A percentile compares a stretch with the other conserved stretches of the same genome.
Evolutionary conservation across 495 filamentous ascomycete genomes (phyloP).

Genomic region (Podospora comata): DNA sequence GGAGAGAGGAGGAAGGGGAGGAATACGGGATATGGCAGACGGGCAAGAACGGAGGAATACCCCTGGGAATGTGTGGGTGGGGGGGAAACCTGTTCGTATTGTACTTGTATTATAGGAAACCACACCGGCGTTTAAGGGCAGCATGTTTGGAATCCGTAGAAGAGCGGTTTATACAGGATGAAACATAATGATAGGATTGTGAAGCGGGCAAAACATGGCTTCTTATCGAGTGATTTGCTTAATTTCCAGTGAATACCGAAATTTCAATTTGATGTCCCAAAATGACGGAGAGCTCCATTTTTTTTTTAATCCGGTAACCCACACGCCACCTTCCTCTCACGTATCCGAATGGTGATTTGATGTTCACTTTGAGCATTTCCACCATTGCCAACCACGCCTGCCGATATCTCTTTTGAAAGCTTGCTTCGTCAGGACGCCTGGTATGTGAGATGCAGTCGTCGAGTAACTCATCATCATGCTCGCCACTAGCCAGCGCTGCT

Average conservation of each 20-base stretch:
- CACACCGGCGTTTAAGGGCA: slow-evolving; percentile 24
- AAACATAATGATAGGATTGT: background rate
- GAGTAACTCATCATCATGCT: slow-evolving; percentile 23
- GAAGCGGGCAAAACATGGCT: background rate
- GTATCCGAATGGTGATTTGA: background rate
- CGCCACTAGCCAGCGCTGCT: slow-evolving; percentile 21
- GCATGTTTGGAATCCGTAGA: slow-evolving; percentile 21
- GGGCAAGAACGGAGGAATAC: slow-evolving; percentile 8
- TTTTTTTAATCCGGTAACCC: background rate
- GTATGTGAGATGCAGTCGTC: slow-evolving; percentile 16
- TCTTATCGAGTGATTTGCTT: background rate
- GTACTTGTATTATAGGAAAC: slow-evolving; percentile 30
- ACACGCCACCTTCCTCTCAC: background rate
- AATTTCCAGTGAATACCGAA: background rate
- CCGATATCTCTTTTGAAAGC: background rate
- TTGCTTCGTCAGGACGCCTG: background rate
- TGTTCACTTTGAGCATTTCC: background rate
- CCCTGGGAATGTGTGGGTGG: slow-evolving; percentile 10
- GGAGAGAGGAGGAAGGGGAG: slow-evolving; percentile 3
- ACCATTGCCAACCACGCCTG: background rate
- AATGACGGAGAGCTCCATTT: background rate
- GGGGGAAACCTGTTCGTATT: slow-evolving; percentile 16
- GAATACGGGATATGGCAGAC: slow-evolving; percentile 5
- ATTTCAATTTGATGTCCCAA: background rate
- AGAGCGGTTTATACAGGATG: background rate